Evolutionary conservation across 2,329 filamentous ascomycete genomes (phyloP), one percentile per base, ranked within the genome.

Genomic region (Cucurbitaria berberidis): DNA sequence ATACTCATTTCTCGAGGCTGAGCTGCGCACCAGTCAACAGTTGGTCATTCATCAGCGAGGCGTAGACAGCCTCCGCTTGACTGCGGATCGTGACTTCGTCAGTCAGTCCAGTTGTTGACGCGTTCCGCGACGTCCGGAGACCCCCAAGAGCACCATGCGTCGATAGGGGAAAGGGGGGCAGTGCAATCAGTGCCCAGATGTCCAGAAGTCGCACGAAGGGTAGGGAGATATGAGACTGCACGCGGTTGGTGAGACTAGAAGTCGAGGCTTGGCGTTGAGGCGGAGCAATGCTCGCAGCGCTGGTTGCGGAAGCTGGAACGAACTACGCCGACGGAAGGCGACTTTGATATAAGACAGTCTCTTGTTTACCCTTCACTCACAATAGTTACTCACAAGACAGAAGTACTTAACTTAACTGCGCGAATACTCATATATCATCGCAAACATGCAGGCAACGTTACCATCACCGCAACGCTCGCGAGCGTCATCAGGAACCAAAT

Each of bases 401-500:
- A 53, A 44, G 45, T 18, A 15, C 40, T 50, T 11, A 42, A 51
- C 41, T 52, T 49, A 27, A 50, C 38, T 38, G 47, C 53, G 46
- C 49, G 35, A 53, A 16, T 24, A 52, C 45, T 49, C 38, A 59
- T 45, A 51, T 39, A 61, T 63, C 42, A 58, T 62, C 45, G 55
- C 62, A 54, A 68, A 55, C 59, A 74, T 74, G 73, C 57, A 70
- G 32, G 55, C 44, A 39, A 60, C 49, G 21, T 60, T 72, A 21
- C 68, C 70, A 22, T 72, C 72, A 48, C 69, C 72, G 44, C 57
- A 60, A 48, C 72, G 61, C 59, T 74, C 72, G 32, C 67, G 71
- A 59, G 61, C 72, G 48, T 75, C 72, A 24, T 74, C 73, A 7
- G 32, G 70, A 35, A 64, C 60, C 62, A 74, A 73, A 55, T 73